These are phyloP conservation scores for Kwoniella newhampshirensis DNA, from an alignment of 768 basidiomycete genomes.

Conservation along the genomic window DNA sequence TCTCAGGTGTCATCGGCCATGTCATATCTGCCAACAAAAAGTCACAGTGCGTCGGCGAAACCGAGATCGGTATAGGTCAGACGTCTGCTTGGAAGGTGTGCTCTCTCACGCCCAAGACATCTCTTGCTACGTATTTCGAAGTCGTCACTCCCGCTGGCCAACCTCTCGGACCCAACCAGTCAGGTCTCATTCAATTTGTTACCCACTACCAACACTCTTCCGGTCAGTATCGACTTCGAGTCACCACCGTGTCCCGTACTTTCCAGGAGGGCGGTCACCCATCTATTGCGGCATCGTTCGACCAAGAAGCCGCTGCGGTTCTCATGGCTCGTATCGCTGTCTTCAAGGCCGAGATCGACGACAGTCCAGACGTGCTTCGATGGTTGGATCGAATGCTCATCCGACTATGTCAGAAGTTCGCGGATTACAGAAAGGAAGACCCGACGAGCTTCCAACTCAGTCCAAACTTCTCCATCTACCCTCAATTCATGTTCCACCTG, in stretches of 20 bases:
- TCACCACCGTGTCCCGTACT: slow-evolving; percentile 96
- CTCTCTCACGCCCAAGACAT: slow-evolving; percentile 78
- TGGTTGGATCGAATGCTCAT: slow-evolving; percentile 99
- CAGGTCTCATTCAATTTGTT: slow-evolving; percentile 95
- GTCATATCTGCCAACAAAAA: slow-evolving; percentile 97
- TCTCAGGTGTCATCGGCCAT: slow-evolving; percentile 96
- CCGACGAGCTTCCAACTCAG: slow-evolving; percentile 86
- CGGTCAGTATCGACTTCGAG: slow-evolving; percentile 89
- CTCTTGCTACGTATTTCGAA: slow-evolving; percentile 93
- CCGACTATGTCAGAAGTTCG: slow-evolving; percentile 97
- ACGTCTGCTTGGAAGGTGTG: slow-evolving; percentile 99
- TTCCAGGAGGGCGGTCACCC: slow-evolving; percentile 98
- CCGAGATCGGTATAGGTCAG: slow-evolving; percentile 97
- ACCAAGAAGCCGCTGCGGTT: slow-evolving; percentile 96
- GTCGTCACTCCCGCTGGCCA: slow-evolving; percentile 97
- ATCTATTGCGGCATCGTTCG: slow-evolving; percentile 86
- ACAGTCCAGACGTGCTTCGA: slow-evolving; percentile 89
- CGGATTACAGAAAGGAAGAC: slow-evolving; percentile 97
- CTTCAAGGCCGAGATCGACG: slow-evolving; percentile 99
- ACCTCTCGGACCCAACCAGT: slow-evolving; percentile 74
- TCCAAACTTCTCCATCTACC: slow-evolving; percentile 98
- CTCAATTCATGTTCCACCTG: slow-evolving; percentile 99
- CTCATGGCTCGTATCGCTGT: slow-evolving; percentile 98
- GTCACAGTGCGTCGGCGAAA: slow-evolving; percentile 93
- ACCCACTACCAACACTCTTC: slow-evolving; percentile 98